Evolutionary conservation across 1,139 yeast species (phyloP), one percentile per base, ranked within the genome.

Genomic region (Kazachstania sp.): DNA sequence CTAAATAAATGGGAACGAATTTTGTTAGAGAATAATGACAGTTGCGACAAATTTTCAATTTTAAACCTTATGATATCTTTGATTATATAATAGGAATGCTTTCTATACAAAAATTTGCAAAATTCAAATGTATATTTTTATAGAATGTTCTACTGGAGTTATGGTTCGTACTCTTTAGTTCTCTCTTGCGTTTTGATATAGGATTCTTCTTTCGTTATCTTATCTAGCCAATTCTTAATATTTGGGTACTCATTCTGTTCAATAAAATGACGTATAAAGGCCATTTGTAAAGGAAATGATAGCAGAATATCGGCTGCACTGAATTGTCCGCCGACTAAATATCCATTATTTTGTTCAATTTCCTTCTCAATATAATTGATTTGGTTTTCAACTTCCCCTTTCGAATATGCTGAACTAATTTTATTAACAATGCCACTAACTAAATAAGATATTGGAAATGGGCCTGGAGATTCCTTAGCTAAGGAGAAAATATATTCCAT

Each of bases 221-320:
- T 47, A 34, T 53, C 39, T 41, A 51, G 32, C 57, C 58, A 58
- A 39, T 50, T 51, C 3, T 45, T 43, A 15, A 57, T 51, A 37
- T 45, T 45, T 15, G 61, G 60, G 45, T 56, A 58, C 4, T 53
- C 50, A 36, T 51, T 52, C 9, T 45, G 29, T 36, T 43, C 37
- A 8, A 52, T 54, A 45, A 53, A 51, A 5, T 49, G 44, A 15
- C 57, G 52, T 8, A 30, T 12, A 34, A 55, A 51, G 13, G 60
- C 59, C 49, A 49, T 48, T 19, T 51, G 44, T 31, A 61, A 19
- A 3, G 81, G 79, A 63, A 71, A 76, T 28, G 72, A 68, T 49
- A 76, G 59, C 20, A 78, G 71, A 41, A 81, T 70, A 58, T 81
- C 86, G 2, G 86, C 86, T 1, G 72, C 84, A 6, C 81, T 71